Base-by-base conservation (phyloP, 805 yeast species). In the Sugiyamaella valdiviana region DNA sequence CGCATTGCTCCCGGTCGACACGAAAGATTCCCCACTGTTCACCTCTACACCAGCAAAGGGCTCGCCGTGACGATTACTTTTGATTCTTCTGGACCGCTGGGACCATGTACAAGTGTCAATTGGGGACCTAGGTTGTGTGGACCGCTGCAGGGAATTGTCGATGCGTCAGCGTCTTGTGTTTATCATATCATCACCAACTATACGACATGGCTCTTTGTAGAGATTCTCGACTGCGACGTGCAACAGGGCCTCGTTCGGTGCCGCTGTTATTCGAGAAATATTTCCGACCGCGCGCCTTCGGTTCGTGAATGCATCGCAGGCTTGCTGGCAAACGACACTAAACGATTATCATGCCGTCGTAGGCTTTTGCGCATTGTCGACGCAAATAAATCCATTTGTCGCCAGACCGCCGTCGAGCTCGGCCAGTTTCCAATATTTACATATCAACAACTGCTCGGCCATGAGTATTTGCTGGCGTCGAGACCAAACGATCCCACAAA, bases 101-200 rank as follows among this genome's bases (percentile, higher is more conserved):
- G n/a, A n/a, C n/a, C n/a, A n/a, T n/a, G 6, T 26, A 26, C 9
- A 12, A 2, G 9, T 12, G 7, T n/a, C 3, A 7, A 26, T 26
- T 26, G 9, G 32, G n/a, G 14, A 7, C 10, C 14, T 5, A 3
- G 3, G 9, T 6, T 26, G 3, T 26, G 32, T 7, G 32, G n/a
- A 10, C n/a, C 32, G 9, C 32, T 26, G 3, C 9, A 26, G 32
- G 32, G 14, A 26, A 26, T 26, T 26, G 32, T 26, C 32, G 32
- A 26, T 4, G 10, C 9, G n/a, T 10, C 9, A 3, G 14, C 20
- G 23, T 41, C 17, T 39, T 37, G 19, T 17, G 35, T 29, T n/a
- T 43, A 23, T 16, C 24, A 35, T 14, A 19, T 49, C 22, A 15
- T 51, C 14, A 45, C 57, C 37, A 41, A 53, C 39, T 53, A 53